Conservation (phyloP, 371 early-diverging fungal genomes). For the Umbelopsis sp. region DNA sequence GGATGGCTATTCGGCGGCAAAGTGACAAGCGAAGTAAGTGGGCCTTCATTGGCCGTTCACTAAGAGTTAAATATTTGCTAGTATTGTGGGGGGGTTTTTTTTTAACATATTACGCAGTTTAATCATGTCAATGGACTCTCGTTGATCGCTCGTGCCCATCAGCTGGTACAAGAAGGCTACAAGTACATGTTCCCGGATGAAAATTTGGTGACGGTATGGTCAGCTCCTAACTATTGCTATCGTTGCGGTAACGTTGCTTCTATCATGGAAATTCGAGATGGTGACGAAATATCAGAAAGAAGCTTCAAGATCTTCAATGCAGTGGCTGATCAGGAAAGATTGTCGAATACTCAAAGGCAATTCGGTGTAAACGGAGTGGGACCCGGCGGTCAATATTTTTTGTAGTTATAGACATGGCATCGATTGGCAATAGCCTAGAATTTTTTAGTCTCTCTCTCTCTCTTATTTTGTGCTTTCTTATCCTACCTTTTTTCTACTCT, state of each 20-base stretch:
- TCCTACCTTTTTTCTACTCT: neutral
- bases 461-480: neutral
- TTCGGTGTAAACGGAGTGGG: slow-evolving; percentile 37
- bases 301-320: slow-evolving; percentile 95
- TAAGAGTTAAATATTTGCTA: slow-evolving; percentile 73
- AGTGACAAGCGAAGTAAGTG: slow-evolving; percentile 87
- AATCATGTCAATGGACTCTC: slow-evolving; percentile 97
- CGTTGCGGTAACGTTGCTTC: slow-evolving; percentile 99
- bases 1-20: slow-evolving; percentile 98
- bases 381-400: slow-evolving; percentile 54
- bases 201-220: slow-evolving; percentile 99
- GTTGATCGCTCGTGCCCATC: slow-evolving; percentile 98
- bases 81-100: neutral
- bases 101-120: slow-evolving; percentile 61
- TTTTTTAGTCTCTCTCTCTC: neutral
- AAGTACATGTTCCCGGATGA: slow-evolving; percentile 97
- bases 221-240: slow-evolving; percentile 99
- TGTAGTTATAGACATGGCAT: slow-evolving; percentile 29
- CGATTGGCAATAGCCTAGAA: neutral
- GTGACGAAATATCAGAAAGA: slow-evolving; percentile 73
- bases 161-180: slow-evolving; percentile 98
- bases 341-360: slow-evolving; percentile 24
- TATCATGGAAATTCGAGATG: slow-evolving; percentile 93
- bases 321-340: slow-evolving; percentile 89
- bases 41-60: neutral